Evolutionary conservation across 352 stramenopile genomes (phyloP).

Genomic region (Discostella stelligera): DNA sequence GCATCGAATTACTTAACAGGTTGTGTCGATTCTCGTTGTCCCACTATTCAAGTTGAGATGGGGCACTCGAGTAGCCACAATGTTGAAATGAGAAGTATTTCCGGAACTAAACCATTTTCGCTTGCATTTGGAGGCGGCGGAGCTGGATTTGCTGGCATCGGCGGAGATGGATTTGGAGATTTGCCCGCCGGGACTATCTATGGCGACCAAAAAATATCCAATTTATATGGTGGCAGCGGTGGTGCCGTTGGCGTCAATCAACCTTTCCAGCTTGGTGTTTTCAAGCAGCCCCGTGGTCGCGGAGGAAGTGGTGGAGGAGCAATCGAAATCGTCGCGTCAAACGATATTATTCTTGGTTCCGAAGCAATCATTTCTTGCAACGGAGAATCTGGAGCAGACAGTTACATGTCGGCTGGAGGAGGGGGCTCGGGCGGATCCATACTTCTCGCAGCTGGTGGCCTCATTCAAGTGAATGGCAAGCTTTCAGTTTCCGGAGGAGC

Average conservation of each 20-base stretch:
- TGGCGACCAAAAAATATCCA: conserved; percentile 71
- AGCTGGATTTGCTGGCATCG: conserved; percentile 51
- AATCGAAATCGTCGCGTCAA: conserved; percentile 88
- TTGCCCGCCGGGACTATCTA: conserved; percentile 46
- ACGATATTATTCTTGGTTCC: conserved; percentile 90
- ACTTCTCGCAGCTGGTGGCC: conserved; percentile 73
- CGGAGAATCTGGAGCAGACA: conserved; percentile 67
- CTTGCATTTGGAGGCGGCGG: conserved; percentile 88
- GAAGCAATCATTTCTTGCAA: conserved; percentile 85
- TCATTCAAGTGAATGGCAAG: conserved; percentile 72
- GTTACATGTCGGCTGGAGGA: conserved; percentile 69
- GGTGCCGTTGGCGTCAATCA: conserved; percentile 86
- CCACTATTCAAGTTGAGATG: conserved; percentile 44
- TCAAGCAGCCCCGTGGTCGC: conserved; percentile 64
- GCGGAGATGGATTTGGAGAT: conserved; percentile 77
- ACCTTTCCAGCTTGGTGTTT: conserved; percentile 79
- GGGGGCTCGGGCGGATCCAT: conserved; percentile 82
- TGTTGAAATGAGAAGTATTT: conserved; percentile 56
- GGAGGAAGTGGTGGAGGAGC: conserved; percentile 89
- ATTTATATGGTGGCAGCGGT: conserved; percentile 90
- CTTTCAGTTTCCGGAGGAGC: conserved; percentile 85
- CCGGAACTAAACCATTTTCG: conserved; percentile 86
- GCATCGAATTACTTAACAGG: conserved; percentile 49
- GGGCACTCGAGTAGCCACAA: conserved; percentile 51
- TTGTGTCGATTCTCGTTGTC: conserved; percentile 53